Evolutionary conservation across 1,139 yeast species (phyloP).

Genomic region (Debaryomycetaceae sp.): DNA sequence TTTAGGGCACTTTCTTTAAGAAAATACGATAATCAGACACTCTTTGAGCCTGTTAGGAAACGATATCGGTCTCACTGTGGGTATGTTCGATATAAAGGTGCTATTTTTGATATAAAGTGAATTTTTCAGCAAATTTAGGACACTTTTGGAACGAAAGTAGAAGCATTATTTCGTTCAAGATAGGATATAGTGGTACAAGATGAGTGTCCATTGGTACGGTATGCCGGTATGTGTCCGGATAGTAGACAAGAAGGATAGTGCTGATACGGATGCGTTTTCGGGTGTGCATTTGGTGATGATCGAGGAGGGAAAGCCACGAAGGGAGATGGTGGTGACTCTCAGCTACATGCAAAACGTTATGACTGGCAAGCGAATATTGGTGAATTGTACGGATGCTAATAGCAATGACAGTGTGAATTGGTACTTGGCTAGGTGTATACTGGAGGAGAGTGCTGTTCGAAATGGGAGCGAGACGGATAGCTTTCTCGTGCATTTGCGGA

Average conservation of each 20-base stretch:
- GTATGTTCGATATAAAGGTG: no score
- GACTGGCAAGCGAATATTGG: background rate
- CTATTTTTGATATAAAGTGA: no score
- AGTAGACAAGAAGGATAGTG: slow-evolving; percentile 13
- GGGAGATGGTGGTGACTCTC: background rate
- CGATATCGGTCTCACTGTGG: no score
- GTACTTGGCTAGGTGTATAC: slow-evolving; percentile 13
- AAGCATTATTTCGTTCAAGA: no score
- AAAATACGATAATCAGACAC: no score
- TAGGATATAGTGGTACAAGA: background rate
- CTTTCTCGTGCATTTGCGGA: slow-evolving; percentile 15
- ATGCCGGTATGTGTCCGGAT: slow-evolving; percentile 27
- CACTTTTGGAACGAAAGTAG: no score
- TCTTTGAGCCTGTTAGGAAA: no score
- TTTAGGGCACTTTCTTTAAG: no score
- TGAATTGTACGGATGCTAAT: slow-evolving; percentile 12
- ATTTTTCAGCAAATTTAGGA: no score
- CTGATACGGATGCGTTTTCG: slow-evolving; percentile 20
- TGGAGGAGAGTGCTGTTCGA: slow-evolving; percentile 4
- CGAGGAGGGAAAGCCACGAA: background rate
- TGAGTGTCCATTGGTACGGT: slow-evolving; percentile 16
- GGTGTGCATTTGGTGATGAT: slow-evolving; percentile 20
- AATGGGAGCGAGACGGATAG: slow-evolving; percentile 6
- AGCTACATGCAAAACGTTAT: background rate
- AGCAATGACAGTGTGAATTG: slow-evolving; percentile 17